Evolutionary conservation across 352 stramenopile species (phyloP), one percentile per base, ranked within the genome.

Genomic region (Phytopythium montanum): DNA sequence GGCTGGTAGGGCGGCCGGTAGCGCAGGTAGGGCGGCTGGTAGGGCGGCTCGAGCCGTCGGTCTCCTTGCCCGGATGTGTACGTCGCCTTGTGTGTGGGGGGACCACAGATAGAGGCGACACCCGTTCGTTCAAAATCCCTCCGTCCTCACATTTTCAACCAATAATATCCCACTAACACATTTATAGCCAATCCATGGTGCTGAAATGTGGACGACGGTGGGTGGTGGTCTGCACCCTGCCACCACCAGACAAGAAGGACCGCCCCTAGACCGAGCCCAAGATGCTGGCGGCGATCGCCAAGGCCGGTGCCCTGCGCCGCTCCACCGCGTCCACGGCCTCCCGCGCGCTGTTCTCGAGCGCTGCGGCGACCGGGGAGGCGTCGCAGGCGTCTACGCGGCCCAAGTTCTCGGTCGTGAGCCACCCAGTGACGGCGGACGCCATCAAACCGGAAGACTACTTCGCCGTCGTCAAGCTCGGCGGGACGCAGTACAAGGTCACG

Each of bases 401-500:
- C 23, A 76, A 75, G 64, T 88, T 79, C 62, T 90, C 85, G 28
- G 73, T 94, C 49, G 85, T 94, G 50, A 70, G 87, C 60, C 85
- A 94, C 75, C 77, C 76, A n/a, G 80, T 91, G 51, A 86, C 77
- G 8, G 71, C 80, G 10, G 79, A 85, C 41, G 60, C 74, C 44
- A 83, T 91, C 58, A 75, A 77, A 41, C 76, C 81, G 6, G 75
- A 87, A 45, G 85, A 92, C 61, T 88, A 88, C 64, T 95, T 95
- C 62, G 85, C 85, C 14, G 80, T 95, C 28, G 68, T 95, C 57
- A 95, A 95, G 71, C 73, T 95, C 38, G 81, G 68, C 31, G 83
- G 81, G 23, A 95, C 83, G 52, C 85, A 95, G 69, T 95, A 92
- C 73, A 95, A 95, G 70, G 83, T 95, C 59, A 86, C 83, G 29